These are phyloP conservation scores for Euphrasia arctica DNA, from an alignment of 305 asterid genomes.

Conservation along the genomic window DNA sequence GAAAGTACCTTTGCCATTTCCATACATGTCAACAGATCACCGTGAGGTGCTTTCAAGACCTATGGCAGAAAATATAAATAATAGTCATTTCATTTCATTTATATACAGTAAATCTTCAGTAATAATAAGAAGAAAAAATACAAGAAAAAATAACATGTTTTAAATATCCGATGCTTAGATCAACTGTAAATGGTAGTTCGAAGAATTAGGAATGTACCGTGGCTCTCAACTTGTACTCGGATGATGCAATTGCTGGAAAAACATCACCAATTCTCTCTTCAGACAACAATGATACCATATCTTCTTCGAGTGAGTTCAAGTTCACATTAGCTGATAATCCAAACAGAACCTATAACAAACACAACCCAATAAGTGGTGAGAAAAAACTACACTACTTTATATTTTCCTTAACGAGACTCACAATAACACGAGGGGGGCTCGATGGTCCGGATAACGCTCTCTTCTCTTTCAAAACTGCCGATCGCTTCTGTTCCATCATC, in stretches of 20 bases:
- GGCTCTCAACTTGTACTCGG: conserved; percentile 79
- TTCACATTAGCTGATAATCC: conserved; percentile 71
- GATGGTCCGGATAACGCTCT: conserved; percentile 68
- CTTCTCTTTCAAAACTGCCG: conserved; percentile 72
- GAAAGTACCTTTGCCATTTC: conserved; percentile 92
- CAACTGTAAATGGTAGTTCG: neutral
- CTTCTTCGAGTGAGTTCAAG: conserved; percentile 70
- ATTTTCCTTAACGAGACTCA: conserved; percentile 33
- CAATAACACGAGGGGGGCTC: conserved; percentile 90
- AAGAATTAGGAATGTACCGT: conserved; percentile 48
- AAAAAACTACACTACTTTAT: neutral
- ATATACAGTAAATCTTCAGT: neutral
- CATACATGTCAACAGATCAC: conserved; percentile 83
- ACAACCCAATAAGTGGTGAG: neutral
- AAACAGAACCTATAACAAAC: conserved; percentile 64
- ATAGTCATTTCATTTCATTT: too few relatives aligned
- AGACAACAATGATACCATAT: conserved; percentile 56
- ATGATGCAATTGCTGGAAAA: conserved; percentile 68
- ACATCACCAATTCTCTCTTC: conserved; percentile 39
- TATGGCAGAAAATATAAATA: too few relatives aligned
- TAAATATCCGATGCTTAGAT: conserved; percentile 12
- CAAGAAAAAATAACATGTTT: conserved; percentile 2
- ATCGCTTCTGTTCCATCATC: conserved; percentile 79
- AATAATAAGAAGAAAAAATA: neutral
- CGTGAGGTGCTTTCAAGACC: conserved; percentile 92